These are phyloP conservation scores for Platanus orientalis DNA, from an alignment of 164 flowering plant species.

Conservation along the genomic window DNA sequence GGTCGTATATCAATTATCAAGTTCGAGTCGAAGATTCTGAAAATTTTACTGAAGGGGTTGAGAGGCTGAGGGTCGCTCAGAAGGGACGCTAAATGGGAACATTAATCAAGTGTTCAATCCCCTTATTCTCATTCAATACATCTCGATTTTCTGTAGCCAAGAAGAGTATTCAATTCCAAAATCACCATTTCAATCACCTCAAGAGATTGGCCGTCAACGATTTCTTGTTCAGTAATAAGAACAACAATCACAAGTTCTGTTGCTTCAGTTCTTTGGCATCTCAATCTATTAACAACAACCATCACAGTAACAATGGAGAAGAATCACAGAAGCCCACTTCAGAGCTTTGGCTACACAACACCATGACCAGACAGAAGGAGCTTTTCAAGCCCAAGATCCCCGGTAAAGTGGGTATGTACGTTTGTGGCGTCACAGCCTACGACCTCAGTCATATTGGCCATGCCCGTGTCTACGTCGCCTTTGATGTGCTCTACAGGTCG, in stretches of 20 bases:
- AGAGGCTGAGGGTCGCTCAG: too few species aligned
- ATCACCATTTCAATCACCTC: not conserved
- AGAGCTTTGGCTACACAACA: conserved; percentile 66
- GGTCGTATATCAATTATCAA: too few species aligned
- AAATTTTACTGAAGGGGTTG: too few species aligned
- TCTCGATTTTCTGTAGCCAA: conserved; percentile 13
- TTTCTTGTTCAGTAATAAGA: not conserved
- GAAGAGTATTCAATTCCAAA: conserved; percentile 9
- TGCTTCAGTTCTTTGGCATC: conserved; percentile 11
- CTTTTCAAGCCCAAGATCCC: conserved; percentile 54
- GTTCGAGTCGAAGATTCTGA: too few species aligned
- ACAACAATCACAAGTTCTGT: conserved; percentile 3
- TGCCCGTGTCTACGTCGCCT: conserved; percentile 70
- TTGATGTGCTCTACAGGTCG: conserved; percentile 84
- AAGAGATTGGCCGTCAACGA: not conserved
- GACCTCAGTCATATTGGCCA: conserved; percentile 93
- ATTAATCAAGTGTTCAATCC: conserved; percentile 32
- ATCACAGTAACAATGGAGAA: conserved; percentile 3
- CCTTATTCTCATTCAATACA: conserved; percentile 21
- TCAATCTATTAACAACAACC: not conserved
- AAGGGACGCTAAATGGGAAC: conserved; percentile 25
- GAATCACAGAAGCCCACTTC: conserved; percentile 8
- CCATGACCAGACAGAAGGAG: conserved; percentile 73
- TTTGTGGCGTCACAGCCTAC: conserved; percentile 85
- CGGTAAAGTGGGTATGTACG: conserved; percentile 82